These are phyloP conservation scores for Mortierella sp. DNA, from an alignment of 371 early-diverging fungal species.

Conservation along the genomic window DNA sequence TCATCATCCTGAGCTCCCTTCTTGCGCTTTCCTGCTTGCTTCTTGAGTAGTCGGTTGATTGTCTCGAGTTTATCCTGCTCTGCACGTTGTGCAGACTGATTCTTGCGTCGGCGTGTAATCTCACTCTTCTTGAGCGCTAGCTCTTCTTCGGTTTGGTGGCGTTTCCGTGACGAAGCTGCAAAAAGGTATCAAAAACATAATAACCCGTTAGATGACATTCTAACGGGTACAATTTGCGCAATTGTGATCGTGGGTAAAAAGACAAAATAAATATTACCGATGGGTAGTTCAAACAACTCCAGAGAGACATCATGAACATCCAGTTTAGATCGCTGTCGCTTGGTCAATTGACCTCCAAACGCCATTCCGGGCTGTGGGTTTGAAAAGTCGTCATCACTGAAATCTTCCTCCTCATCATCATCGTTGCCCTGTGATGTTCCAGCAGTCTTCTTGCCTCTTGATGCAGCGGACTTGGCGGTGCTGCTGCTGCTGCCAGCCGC, in stretches of 20 bases:
- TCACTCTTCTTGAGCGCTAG: conserved; percentile 79
- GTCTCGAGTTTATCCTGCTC: conserved; percentile 85
- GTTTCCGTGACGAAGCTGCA: conserved; percentile 69
- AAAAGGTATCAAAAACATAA: background rate
- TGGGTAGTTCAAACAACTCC: conserved; percentile 77
- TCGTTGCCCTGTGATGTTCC: conserved; percentile 7
- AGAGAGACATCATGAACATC: conserved; percentile 68
- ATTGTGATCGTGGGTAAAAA: background rate
- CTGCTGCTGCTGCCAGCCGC: conserved; percentile 8
- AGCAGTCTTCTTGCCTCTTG: conserved; percentile 28
- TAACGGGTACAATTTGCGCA: background rate
- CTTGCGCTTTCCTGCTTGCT: conserved; percentile 79
- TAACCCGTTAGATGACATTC: background rate
- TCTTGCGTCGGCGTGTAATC: conserved; percentile 80
- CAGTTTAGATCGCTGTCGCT: conserved; percentile 78
- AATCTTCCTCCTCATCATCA: conserved; percentile 58
- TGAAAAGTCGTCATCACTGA: conserved; percentile 61
- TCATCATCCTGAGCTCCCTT: conserved; percentile 53
- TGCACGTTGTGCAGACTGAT: conserved; percentile 81
- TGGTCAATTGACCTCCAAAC: conserved; percentile 67
- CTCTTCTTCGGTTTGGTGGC: conserved; percentile 75
- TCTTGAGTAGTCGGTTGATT: conserved; percentile 80
- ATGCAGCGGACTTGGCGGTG: conserved; percentile 11
- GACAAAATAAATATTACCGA: conserved; percentile 56
- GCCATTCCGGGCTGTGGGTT: conserved; percentile 58